phyloP scores from a whole-genome alignment of 306 rosid species.

The Erythrophleum fordii region DNA sequence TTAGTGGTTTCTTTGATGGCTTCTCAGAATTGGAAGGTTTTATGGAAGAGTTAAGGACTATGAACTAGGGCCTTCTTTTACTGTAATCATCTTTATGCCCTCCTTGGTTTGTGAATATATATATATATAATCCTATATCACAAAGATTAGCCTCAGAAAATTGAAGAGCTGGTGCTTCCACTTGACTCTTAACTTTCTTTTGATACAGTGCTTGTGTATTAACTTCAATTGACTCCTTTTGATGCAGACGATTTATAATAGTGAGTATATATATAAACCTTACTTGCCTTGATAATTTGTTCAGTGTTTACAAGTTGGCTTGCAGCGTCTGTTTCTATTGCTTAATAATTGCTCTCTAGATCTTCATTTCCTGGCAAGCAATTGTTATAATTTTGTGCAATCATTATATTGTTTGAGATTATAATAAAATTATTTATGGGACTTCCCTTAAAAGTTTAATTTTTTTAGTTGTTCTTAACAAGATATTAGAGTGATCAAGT shows the following conservation, averaged over 20 bases:
- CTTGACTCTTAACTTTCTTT: neutral
- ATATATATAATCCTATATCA: too few species aligned
- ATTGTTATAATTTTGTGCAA: neutral
- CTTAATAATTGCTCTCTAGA: neutral
- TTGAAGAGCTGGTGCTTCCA: neutral
- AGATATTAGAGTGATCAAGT: too few species aligned
- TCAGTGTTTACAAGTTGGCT: neutral
- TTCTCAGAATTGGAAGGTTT: conserved; percentile 54
- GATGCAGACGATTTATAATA: neutral
- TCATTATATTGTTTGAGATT: neutral
- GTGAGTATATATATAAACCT: neutral
- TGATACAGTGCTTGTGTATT: neutral
- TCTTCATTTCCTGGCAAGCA: neutral
- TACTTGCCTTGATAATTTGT: neutral
- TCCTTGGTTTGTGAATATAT: conserved; percentile 22
- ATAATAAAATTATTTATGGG: too few species aligned
- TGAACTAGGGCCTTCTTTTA: conserved; percentile 20
- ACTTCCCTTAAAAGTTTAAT: too few species aligned
- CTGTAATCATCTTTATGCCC: neutral
- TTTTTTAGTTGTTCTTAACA: too few species aligned
- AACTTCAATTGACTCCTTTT: neutral
- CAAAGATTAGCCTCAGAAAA: neutral
- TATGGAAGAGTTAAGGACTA: conserved; percentile 47
- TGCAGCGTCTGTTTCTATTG: neutral
- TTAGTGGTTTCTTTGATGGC: conserved; percentile 55